Evolutionary conservation across 139 green algal species (phyloP), one percentile per base, ranked within the genome.

Genomic region (Volvox reticuliferus): DNA sequence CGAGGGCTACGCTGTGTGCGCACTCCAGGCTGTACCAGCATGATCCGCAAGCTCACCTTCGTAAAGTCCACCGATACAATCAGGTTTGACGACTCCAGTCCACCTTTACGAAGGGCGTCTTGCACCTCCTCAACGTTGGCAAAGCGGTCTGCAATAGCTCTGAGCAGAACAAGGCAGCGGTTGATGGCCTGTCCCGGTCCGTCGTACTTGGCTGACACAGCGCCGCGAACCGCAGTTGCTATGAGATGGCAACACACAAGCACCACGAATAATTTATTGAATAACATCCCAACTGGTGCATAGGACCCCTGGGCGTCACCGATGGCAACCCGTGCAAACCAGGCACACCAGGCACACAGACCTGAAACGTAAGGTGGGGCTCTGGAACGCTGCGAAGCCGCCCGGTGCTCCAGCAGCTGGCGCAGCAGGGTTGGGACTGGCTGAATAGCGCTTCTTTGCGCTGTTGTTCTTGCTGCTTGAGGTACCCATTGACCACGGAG

Each of bases 41-140:
- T 55, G 44, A 9, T 55, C 44, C 44, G 9, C 44, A 55, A 55
- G 9, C 44, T 55, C 44, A 76, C 78, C 88, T 97, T 96, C 12
- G 95, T 97, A 69, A 96, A 97, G 82, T 97, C 95, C 9, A 97
- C 83, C 18, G 79, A 93, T 18, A 97, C 65, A 35, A 97, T 96
- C 14, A 97, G 89, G 79, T 97, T 94, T 65, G 91, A 96, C 21
- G 87, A 94, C 89, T 97, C 95, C 24, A 97, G 86, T 12, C 95
- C 95, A 16, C 84, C 79, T 14, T 87, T 78, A 2, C 92, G 91
- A 14, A 97, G 88, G 0, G 91, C 92, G 13, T 94, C 78, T 37
- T 95, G 90, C 24, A 96, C 95, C 88, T 93, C 44, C 2, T 88
- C 86, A 2, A 95, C 17, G 17, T 67, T 91, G 3, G 30, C 21